A percentile compares a stretch with the other conserved stretches of the same genome.
Conservation (phyloP, 768 basidiomycete species). For the Suillus alpinus region DNA sequence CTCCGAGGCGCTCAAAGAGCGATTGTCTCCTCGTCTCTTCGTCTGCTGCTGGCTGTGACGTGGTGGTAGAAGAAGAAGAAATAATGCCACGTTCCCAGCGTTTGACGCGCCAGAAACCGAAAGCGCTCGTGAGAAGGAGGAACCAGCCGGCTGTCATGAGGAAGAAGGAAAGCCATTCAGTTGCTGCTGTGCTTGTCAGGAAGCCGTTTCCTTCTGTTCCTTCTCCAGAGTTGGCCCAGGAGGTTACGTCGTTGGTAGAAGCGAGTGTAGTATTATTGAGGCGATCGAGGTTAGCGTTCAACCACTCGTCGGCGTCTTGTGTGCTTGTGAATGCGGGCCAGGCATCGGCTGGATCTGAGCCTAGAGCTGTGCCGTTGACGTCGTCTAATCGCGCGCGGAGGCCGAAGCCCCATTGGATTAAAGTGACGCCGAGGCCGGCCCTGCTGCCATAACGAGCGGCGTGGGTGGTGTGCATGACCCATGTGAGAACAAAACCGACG, state of each 20-base stretch:
- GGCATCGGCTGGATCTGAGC: slow-evolving; percentile 28
- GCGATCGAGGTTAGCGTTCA: slow-evolving; percentile 23
- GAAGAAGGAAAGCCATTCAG: slow-evolving; percentile 94
- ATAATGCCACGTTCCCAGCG: slow-evolving; percentile 82
- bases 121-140: slow-evolving; percentile 83
- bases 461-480: slow-evolving; percentile 90
- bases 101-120: slow-evolving; percentile 88
- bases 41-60: slow-evolving; percentile 18
- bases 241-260: slow-evolving; percentile 19
- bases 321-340: slow-evolving; percentile 45
- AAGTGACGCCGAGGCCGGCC: slow-evolving; percentile 92
- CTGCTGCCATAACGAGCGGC: slow-evolving; percentile 91
- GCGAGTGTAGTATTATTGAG: slow-evolving; percentile 22
- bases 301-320: slow-evolving; percentile 45
- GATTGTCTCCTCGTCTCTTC: slow-evolving; percentile 20
- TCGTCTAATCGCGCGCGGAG: slow-evolving; percentile 56
- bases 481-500: slow-evolving; percentile 89
- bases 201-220: slow-evolving; percentile 11
- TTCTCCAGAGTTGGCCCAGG: slow-evolving; percentile 36
- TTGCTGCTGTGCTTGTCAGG: slow-evolving; percentile 63
- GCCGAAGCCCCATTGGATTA: slow-evolving; percentile 94
- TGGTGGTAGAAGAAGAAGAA: slow-evolving; percentile 37
- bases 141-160: slow-evolving; percentile 93
- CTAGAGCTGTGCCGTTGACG: slow-evolving; percentile 28
- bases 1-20: slow-evolving; percentile 27